A percentile compares a stretch with the other conserved stretches of the same genome.
phyloP scores from a whole-genome alignment of 805 yeast genomes.

The Candida endomychidarum region DNA sequence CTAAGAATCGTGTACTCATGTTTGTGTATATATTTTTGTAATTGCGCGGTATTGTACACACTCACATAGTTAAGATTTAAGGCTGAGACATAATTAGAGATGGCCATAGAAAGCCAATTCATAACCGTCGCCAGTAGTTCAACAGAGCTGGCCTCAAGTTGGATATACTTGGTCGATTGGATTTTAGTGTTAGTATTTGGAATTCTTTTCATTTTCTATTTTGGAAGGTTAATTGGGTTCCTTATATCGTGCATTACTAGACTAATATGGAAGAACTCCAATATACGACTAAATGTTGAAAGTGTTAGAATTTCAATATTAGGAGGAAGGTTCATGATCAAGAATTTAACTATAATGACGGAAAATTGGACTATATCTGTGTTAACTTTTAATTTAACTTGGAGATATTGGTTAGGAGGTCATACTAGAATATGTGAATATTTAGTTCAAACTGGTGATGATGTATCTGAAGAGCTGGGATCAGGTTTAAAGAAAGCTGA shows the following conservation, averaged over 20 bases:
- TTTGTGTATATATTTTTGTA: not conserved
- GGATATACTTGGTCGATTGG: conserved; percentile 88
- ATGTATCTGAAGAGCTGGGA: conserved; percentile 14
- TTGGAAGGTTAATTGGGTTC: conserved; percentile 70
- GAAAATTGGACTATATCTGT: conserved; percentile 69
- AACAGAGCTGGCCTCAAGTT: conserved; percentile 26
- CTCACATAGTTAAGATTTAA: too few species aligned
- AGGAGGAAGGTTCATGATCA: conserved; percentile 80
- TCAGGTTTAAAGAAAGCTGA: conserved; percentile 18
- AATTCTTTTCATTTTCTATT: conserved; percentile 68
- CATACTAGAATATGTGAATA: conserved; percentile 41
- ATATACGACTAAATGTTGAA: conserved; percentile 63
- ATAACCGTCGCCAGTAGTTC: conserved; percentile 25
- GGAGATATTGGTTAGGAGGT: conserved; percentile 83
- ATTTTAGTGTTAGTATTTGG: conserved; percentile 61
- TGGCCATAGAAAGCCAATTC: conserved; percentile 28
- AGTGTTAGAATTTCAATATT: conserved; percentile 74
- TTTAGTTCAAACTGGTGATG: conserved; percentile 19
- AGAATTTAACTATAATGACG: conserved; percentile 72
- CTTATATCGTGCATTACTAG: conserved; percentile 51
- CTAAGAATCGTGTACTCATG: conserved; percentile 5
- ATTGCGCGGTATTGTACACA: not conserved
- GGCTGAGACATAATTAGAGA: too few species aligned
- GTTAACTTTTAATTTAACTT: conserved; percentile 72
- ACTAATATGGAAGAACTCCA: conserved; percentile 62